Base-by-base conservation (phyloP, 192 early-diverging fungal genomes). In the Coemansia sp. region DNA sequence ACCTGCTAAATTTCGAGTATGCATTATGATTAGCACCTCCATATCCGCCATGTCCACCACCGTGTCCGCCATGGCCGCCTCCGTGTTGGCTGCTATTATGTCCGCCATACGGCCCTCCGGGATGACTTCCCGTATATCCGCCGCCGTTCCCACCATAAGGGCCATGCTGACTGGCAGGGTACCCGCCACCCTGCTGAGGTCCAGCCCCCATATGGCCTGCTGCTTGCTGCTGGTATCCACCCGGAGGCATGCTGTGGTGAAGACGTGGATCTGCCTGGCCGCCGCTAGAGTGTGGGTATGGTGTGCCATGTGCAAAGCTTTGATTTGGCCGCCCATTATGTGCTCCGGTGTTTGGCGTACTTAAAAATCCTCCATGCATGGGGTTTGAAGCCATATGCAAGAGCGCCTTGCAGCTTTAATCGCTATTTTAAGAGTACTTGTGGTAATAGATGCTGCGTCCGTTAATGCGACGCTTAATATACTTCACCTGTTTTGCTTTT, bases 1-100 rank as follows among this genome's bases (percentile, higher is more conserved):
- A 79, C 14, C 62, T 60, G 54, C 65, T 32, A 37, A 38, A 52
- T 41, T 32, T 58, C 32, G 57, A 9, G 10, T 66, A 25, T 12
- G 11, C 49, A 17, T 51, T 51, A 7, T 23, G 41, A 15, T 15
- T 43, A 43, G 12, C 15, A 43, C 15, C 6, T 49, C 32, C 29
- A 14, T 14, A 29, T 41, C 62, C 62, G 29, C 62, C 52, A 25
- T 35, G 37, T 5, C 48, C 23, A 4, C 61, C 61, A 45, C 25
- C 22, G 15, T 50, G 47, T n/a, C 49, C 49, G 45, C 54, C 43
- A 48, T 58, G 52, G n/a, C 47, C 63, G 15, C 62, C 62, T 14
- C 54, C 53, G 49, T 49, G 54, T 24, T 45, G 39, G 24, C 41
- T 15, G 29, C 15, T 9, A 25, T 51, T 21, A 38, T 21, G 29